Evolutionary conservation across 2,329 filamentous ascomycete species (phyloP).

Genomic region (Orbilia oligospora): DNA sequence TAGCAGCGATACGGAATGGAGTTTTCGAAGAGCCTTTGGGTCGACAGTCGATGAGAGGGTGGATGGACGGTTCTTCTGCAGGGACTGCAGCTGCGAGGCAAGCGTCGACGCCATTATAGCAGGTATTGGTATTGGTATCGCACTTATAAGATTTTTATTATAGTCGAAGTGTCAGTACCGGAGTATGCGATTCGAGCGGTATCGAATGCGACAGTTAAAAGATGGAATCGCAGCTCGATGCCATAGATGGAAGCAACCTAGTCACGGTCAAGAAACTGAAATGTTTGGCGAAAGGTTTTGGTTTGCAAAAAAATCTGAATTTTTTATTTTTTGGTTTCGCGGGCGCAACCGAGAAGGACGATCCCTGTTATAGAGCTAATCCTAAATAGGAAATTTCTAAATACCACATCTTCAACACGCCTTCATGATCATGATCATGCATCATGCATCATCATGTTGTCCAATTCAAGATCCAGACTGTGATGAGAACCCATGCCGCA

Average conservation of each 20-base stretch:
- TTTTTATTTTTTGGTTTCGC: slow-evolving; percentile 31
- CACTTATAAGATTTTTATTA: slow-evolving; percentile 2
- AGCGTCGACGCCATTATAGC: slow-evolving; percentile 84
- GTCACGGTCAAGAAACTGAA: slow-evolving; percentile 4
- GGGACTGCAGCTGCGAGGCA: slow-evolving; percentile 91
- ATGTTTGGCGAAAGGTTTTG: slow-evolving; percentile 29
- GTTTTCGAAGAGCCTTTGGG: slow-evolving; percentile 85
- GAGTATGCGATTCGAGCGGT: slow-evolving; percentile 35
- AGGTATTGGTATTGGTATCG: not conserved
- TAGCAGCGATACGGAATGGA: slow-evolving; percentile 93
- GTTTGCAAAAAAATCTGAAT: slow-evolving; percentile 22
- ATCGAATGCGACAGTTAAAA: slow-evolving; percentile 39
- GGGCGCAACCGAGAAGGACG: not conserved
- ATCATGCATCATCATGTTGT: no score
- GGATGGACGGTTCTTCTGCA: slow-evolving; percentile 80
- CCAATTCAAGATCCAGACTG: slow-evolving; percentile 12
- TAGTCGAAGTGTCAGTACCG: not conserved
- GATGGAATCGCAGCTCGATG: slow-evolving; percentile 5
- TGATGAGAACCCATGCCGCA: not conserved
- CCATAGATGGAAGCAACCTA: slow-evolving; percentile 28
- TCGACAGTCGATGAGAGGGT: slow-evolving; percentile 87
- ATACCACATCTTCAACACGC: slow-evolving; percentile 26
- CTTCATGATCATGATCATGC: no score
- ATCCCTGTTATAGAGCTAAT: not conserved
- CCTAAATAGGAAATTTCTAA: not conserved